Base-by-base conservation (phyloP, 305 asterid genomes). In the Fraxinus baroniana region DNA sequence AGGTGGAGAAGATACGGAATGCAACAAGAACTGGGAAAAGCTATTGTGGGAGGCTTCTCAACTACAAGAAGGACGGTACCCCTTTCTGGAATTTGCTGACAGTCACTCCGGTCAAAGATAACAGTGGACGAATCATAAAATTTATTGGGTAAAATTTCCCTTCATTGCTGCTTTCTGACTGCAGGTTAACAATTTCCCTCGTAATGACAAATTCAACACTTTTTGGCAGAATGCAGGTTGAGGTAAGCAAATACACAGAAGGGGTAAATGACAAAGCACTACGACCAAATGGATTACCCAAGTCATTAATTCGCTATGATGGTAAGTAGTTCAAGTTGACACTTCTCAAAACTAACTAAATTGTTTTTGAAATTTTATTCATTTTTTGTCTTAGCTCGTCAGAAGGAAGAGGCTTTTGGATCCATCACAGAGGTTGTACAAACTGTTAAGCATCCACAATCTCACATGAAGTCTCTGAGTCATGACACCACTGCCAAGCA, bases 161-260 rank as follows among this genome's bases (percentile, higher is more conserved):
- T 52, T 73, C 17, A 71, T 73, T 37, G 44, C 26, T 64, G 44
- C 32, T 32, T 70, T 72, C 4, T 74, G 28, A 66, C 39, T 52
- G 79, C 78, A 66, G 44, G 39, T 32, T 9, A 74, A 49, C 20
- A 26, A 26, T 55, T 79, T 22, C 52, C 71, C 55, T 82, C 30
- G 71, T 57, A 44, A 60, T 74, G 79, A 49, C 76, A 76, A 70
- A 73, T 76, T 36, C 77, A 18, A 12, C 26, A 33, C 75, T 73
- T 78, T 9, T 35, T 83, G 80, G 77, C 95, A 97, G 99, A 90
- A 97, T 97, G 99, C 99, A 97, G 93, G 98, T 97, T 79, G 99
- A 97, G 88, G 99, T 97, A 83, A 97, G 98, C 93, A 97, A 94
- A 88, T 95, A 93, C 91, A 97, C 99, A 3, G 99, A 97, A 87